Percentiles rank a stretch among this genome's conserved stretches.
These are phyloP conservation scores for Oidium heveae DNA, from an alignment of 2,329 filamentous ascomycete genomes.

Conservation along the genomic window DNA sequence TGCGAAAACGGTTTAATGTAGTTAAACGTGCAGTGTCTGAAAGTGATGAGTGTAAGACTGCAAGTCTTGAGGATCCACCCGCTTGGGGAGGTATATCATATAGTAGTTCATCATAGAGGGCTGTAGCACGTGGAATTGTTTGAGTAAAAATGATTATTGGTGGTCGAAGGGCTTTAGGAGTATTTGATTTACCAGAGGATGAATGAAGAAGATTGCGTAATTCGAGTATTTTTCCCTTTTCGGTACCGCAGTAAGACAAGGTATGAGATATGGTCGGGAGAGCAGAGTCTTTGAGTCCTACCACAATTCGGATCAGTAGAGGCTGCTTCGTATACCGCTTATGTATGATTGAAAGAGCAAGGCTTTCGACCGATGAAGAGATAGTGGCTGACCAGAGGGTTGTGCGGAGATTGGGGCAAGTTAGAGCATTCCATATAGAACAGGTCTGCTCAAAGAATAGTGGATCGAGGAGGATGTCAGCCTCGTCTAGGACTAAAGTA, in stretches of 20 bases:
- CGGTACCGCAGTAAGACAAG: conserved; percentile 73
- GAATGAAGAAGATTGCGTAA: conserved; percentile 76
- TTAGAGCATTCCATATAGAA: conserved; percentile 59
- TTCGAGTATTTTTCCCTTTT: conserved; percentile 79
- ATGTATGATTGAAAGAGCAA: conserved; percentile 43
- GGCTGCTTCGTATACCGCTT: conserved; percentile 23
- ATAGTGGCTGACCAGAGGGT: conserved; percentile 95
- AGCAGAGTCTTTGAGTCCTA: conserved; percentile 89
- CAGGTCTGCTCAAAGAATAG: conserved; percentile 78
- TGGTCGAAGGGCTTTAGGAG: conserved; percentile 33
- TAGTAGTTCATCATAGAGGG: conserved; percentile 67
- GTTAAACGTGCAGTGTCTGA: conserved; percentile 47
- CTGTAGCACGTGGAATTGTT: conserved; percentile 72
- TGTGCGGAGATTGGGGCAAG: conserved; percentile 39
- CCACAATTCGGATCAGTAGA: conserved; percentile 52
- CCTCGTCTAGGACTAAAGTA: conserved; percentile 70
- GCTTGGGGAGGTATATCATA: conserved; percentile 86
- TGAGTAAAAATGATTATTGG: conserved; percentile 93
- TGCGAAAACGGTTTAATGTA: conserved; percentile 75
- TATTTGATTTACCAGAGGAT: conserved; percentile 25
- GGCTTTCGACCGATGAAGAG: conserved; percentile 69
- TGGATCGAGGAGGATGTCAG: conserved; percentile 76
- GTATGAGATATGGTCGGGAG: conserved; percentile 80
- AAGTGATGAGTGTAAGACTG: conserved; percentile 71
- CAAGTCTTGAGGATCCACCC: conserved; percentile 61